These are phyloP conservation scores for Fragosphaeria purpurea DNA, from an alignment of 2,329 filamentous ascomycete species.

Conservation along the genomic window DNA sequence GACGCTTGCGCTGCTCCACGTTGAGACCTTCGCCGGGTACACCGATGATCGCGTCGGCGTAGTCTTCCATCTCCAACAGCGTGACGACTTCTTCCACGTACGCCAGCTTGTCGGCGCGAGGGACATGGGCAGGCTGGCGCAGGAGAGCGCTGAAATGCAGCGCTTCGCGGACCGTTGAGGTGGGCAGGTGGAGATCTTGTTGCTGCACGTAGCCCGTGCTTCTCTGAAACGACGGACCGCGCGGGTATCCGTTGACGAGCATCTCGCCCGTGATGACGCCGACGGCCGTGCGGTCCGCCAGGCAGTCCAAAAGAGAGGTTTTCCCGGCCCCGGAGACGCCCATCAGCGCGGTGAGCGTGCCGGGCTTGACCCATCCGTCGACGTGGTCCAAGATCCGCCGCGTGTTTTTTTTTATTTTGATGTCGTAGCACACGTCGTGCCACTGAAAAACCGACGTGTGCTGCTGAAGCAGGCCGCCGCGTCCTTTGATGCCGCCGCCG, in stretches of 20 bases:
- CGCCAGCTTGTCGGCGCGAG: constrained; percentile 67
- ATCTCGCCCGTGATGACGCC: constrained; percentile 83
- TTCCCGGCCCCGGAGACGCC: constrained; percentile 86
- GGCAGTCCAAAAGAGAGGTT: constrained; percentile 76
- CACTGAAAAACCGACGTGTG: constrained; percentile 79
- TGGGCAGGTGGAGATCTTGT: constrained; percentile 79
- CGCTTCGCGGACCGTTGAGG: constrained; percentile 78
- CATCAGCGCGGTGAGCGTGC: constrained; percentile 83
- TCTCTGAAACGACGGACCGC: constrained; percentile 77
- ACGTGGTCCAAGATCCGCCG: constrained; percentile 78
- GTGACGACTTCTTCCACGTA: constrained; percentile 90
- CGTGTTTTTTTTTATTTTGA: constrained; percentile 68
- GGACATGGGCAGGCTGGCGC: constrained; percentile 68
- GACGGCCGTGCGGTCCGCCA: constrained; percentile 80
- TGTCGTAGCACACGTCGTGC: constrained; percentile 68
- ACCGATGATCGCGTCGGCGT: constrained; percentile 84
- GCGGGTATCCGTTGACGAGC: constrained; percentile 53
- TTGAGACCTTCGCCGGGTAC: constrained; percentile 79
- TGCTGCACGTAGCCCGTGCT: constrained; percentile 90
- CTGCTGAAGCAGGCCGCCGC: constrained; percentile 33
- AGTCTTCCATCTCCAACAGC: constrained; percentile 80
- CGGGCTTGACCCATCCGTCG: constrained; percentile 88
- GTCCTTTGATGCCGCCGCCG: constrained; percentile 18
- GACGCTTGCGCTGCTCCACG: constrained; percentile 59
- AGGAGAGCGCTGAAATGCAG: constrained; percentile 78